Base-by-base conservation (phyloP, 2,329 filamentous ascomycete genomes). In the Colletotrichum karsti region DNA sequence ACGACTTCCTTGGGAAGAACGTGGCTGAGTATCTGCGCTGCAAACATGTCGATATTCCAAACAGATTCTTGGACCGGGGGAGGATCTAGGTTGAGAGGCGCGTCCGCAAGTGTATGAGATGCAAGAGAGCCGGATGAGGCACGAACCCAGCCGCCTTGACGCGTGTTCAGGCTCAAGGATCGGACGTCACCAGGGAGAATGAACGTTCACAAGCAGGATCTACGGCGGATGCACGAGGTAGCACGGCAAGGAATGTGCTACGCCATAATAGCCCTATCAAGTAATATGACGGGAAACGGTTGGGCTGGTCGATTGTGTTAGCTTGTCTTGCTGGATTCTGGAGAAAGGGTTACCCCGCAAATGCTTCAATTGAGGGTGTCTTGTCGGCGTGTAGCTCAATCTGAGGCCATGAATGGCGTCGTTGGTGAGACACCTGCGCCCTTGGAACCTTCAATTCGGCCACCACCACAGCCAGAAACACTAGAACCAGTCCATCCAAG, bases 1-100 rank as follows among this genome's bases (percentile, higher is more conserved):
- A 71, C 8, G 78, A 80, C 44, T 75, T 83, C 26, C 65, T 77
- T 4, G 72, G 75, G 0, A 77, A 77, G 69, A 76, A 77, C 46
- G 26, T 76, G 56, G 73, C 73, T 26, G 74, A 77, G 70, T 76
- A 75, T 58, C 58, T 77, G 8, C 70, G 74, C 18, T 73, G 73
- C 30, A 77, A 74, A 37, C 63, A 73, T 48, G 70, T 77, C 33
- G 70, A 76, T 10, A 72, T 77, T 7, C 76, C 76, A 7, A 72
- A 73, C 24, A 72, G 64, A 28, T 76, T 76, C 33, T 59, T 78
- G 18, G 72, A 74, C 35, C 63, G 73, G 2, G 74, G 74, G 2
- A 73, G 64, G 9, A 70, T 60, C 6, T 59, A 41, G 46, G n/a
- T n/a, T n/a, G n/a, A n/a, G n/a, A n/a, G n/a, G n/a, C n/a, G n/a